Base-by-base conservation (phyloP, 2,329 filamentous ascomycete species). In the Colletotrichum graminicola region DNA sequence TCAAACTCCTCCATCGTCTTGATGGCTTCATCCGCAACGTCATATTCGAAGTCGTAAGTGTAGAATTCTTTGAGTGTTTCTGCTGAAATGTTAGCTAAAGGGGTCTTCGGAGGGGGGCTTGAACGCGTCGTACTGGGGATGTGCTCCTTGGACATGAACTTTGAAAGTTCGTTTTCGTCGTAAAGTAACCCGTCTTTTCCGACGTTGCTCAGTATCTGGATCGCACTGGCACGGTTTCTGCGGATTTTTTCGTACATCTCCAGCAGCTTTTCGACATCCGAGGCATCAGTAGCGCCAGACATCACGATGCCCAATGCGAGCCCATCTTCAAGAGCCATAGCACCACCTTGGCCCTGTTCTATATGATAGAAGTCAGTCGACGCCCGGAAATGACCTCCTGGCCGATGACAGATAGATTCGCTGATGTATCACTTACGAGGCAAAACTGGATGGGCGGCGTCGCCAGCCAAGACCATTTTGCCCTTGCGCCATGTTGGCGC, bases 171-270 rank as follows among this genome's bases (percentile, higher is more conserved):
- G 2, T 76, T 67, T 8, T 75, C 72, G 2, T 81, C 77, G 26
- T 77, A 74, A 39, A 76, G 68, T 0, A 75, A 57, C 56, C 81
- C 75, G 49, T 81, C 80, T 29, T 77, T 76, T 3, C 80, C 82
- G 0, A 80, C 78, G 56, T 83, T 81, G 52, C 79, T 81, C 59
- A 84, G 76, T 52, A 84, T 76, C 65, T 83, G 81, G n/a, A 83
- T 79, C 1, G 75, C 77, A 18, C 78, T 79, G 1, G 80, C 77
- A 14, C 80, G 72, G 56, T 76, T 76, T 23, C 76, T 71, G 1
- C 79, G 76, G 8, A 78, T 57, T 1, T 71, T 66, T 16, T 76
- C 74, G 56, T 78, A 80, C 3, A 78, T 54, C 3, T 65, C 51
- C 2, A 80, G 67, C 5, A 78, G 73, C 16, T 71, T 55, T 36